Evolutionary conservation across 805 yeast genomes (phyloP).

Genomic region (Wickerhamomyces sydowiorum): DNA sequence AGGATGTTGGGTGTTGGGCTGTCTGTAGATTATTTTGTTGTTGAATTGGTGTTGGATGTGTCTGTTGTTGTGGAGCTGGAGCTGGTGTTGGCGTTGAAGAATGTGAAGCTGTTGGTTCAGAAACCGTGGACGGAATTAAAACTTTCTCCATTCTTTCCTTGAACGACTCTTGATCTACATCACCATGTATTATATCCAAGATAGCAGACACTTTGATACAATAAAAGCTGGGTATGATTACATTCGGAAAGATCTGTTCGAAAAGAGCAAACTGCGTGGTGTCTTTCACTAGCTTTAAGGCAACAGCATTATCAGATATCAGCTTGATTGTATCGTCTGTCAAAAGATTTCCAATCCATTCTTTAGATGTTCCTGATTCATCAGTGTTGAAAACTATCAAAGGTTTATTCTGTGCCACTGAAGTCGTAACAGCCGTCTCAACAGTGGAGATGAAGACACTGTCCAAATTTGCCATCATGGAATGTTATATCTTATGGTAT

Average conservation of each 20-base stretch:
- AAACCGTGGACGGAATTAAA: not conserved
- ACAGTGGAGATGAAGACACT: constrained; percentile 24
- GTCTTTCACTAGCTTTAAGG: constrained; percentile 34
- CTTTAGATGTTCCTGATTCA: constrained; percentile 16
- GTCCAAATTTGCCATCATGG: constrained; percentile 12
- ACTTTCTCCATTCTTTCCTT: constrained; percentile 19
- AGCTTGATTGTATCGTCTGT: constrained; percentile 10
- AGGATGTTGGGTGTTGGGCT: too few relatives aligned
- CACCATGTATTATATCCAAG: constrained; percentile 35
- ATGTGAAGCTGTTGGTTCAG: not conserved
- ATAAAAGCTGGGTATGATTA: constrained; percentile 49
- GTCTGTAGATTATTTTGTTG: too few relatives aligned
- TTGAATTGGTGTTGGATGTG: too few relatives aligned
- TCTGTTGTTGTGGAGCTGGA: too few relatives aligned
- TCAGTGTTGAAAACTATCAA: constrained; percentile 34
- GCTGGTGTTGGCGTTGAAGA: constrained; percentile 3
- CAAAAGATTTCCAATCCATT: constrained; percentile 18
- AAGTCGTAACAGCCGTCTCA: constrained; percentile 33
- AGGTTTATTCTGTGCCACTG: constrained; percentile 30
- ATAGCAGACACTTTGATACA: constrained; percentile 45
- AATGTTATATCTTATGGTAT: too few relatives aligned
- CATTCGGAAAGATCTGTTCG: constrained; percentile 48
- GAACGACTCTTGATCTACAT: constrained; percentile 23
- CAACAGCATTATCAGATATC: constrained; percentile 27
- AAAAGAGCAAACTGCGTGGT: constrained; percentile 42